Evolutionary conservation across 1,139 yeast species (phyloP).

Genomic region (Yamadazyma friedrichii): DNA sequence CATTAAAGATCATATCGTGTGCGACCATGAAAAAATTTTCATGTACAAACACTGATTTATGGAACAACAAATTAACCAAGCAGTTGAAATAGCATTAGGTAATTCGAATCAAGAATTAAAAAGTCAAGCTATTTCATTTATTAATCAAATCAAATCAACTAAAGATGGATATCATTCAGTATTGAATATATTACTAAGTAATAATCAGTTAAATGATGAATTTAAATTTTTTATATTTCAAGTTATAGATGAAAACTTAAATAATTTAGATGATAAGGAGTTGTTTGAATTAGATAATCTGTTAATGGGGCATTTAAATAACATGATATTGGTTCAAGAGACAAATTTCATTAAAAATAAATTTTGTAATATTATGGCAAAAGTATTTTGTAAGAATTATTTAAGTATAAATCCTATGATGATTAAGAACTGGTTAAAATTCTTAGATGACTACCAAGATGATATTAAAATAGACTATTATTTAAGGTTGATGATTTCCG

Average conservation of each 20-base stretch:
- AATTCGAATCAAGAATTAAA: constrained; percentile 68
- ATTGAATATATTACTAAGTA: constrained; percentile 50
- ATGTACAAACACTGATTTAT: constrained; percentile 4
- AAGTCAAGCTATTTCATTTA: constrained; percentile 80
- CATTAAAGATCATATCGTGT: not conserved
- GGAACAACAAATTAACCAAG: constrained; percentile 65
- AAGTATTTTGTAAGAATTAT: constrained; percentile 68
- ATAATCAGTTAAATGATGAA: constrained; percentile 39
- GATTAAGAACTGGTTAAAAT: constrained; percentile 55
- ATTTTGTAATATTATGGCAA: constrained; percentile 69
- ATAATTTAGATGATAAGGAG: constrained; percentile 47
- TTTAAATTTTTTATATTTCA: constrained; percentile 79
- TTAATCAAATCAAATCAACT: constrained; percentile 72
- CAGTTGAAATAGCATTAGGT: constrained; percentile 84
- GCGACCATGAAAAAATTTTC: constrained; percentile 6
- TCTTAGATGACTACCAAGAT: constrained; percentile 25
- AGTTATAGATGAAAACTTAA: constrained; percentile 68
- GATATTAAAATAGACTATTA: constrained; percentile 68
- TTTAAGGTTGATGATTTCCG: constrained; percentile 65
- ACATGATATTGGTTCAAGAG: constrained; percentile 36
- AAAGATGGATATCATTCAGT: constrained; percentile 81
- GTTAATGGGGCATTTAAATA: constrained; percentile 38
- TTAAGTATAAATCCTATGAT: constrained; percentile 61
- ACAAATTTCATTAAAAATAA: constrained; percentile 74
- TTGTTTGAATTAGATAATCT: constrained; percentile 41